These are phyloP conservation scores for Boletus insuetus DNA, from an alignment of 768 basidiomycete genomes.

Conservation along the genomic window DNA sequence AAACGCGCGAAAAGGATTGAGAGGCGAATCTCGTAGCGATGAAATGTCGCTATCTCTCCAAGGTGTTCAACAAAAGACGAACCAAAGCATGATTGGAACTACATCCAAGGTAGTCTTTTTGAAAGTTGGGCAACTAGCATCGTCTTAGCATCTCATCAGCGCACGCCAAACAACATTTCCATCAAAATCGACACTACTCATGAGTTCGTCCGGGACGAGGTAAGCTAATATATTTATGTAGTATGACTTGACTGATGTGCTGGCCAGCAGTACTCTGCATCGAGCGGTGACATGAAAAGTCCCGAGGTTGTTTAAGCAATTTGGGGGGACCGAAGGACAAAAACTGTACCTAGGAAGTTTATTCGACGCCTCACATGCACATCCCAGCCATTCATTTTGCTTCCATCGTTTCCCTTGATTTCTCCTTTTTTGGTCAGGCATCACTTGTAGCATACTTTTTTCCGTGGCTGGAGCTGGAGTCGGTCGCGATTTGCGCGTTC, in stretches of 20 bases:
- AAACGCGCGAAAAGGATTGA: conserved; percentile 54
- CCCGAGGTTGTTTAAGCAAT: conserved; percentile 18
- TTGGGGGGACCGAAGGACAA: background rate
- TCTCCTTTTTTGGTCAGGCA: conserved; percentile 3
- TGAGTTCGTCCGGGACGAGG: conserved; percentile 48
- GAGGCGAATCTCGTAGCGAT: conserved; percentile 25
- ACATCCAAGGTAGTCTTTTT: conserved; percentile 9
- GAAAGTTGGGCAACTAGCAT: no score
- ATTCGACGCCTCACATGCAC: background rate
- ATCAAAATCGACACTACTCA: conserved; percentile 68
- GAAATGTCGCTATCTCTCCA: conserved; percentile 34
- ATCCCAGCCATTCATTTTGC: conserved; percentile 1
- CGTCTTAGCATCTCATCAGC: conserved; percentile 13
- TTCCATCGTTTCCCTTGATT: background rate
- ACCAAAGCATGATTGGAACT: conserved; percentile 7
- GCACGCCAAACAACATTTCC: conserved; percentile 49
- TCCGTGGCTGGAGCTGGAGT: conserved; percentile 18
- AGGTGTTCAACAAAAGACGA: conserved; percentile 26
- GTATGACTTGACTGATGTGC: background rate
- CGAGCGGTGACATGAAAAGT: conserved; percentile 16
- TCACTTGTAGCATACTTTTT: conserved; percentile 14
- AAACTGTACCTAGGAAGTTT: conserved; percentile 5
- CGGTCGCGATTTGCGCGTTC: conserved; percentile 6
- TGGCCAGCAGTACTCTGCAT: conserved; percentile 20
- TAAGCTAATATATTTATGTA: conserved; percentile 2